Conservation (phyloP, 176 grass and related monocot species). For the Pontederia crassipes region DNA sequence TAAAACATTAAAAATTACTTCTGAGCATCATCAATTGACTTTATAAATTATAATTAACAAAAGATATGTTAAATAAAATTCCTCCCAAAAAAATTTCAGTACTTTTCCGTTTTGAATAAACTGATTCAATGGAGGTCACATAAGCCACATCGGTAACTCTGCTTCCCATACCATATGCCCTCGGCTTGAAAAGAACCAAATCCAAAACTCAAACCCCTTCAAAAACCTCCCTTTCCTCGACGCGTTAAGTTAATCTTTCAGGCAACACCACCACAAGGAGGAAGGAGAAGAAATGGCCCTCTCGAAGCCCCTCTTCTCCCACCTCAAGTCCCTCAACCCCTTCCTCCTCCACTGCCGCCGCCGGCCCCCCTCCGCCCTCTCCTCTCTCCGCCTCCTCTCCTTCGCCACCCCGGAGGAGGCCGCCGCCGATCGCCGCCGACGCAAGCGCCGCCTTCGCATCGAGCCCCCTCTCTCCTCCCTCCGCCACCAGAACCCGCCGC, state of each 20-base stretch:
- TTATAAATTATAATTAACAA: too few species aligned
- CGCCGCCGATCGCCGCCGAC: constrained; percentile 19
- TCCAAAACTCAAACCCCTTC: not conserved
- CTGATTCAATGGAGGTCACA: too few species aligned
- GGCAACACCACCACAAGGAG: not conserved
- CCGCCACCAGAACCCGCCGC: constrained; percentile 19
- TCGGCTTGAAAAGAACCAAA: not conserved
- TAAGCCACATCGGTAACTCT: too few species aligned
- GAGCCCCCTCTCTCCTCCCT: constrained; percentile 12
- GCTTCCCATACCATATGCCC: too few species aligned
- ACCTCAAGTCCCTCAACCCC: constrained; percentile 47
- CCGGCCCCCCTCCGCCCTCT: constrained; percentile 32
- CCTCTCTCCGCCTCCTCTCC: constrained; percentile 25
- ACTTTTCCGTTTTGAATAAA: too few species aligned
- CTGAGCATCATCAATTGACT: too few species aligned
- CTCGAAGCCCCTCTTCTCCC: constrained; percentile 49
- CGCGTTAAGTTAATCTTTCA: not conserved
- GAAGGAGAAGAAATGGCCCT: constrained; percentile 39
- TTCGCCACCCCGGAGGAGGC: constrained; percentile 33
- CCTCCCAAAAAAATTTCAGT: too few species aligned
- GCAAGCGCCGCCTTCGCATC: constrained; percentile 17
- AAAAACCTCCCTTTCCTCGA: not conserved
- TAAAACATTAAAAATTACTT: too few species aligned
- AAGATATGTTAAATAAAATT: too few species aligned
- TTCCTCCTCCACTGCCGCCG: constrained; percentile 3